phyloP scores from a whole-genome alignment of 2,329 filamentous ascomycete genomes.

The Colletotrichum chrysophilum region DNA sequence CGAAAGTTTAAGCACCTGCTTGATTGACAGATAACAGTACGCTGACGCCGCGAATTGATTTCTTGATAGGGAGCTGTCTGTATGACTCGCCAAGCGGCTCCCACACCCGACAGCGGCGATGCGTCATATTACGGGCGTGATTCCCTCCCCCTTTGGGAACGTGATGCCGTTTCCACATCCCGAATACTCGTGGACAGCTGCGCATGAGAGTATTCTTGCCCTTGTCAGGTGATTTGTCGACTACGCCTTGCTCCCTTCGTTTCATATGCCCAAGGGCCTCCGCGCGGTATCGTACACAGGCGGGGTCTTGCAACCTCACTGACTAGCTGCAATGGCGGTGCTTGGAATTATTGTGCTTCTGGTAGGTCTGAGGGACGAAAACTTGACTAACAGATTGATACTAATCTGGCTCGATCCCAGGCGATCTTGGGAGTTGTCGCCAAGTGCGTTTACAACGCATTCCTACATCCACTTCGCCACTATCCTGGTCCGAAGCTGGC shows the following conservation, averaged over 20 bases:
- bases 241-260: not conserved
- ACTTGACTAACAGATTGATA: not conserved
- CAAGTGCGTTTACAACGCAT: slow-evolving; percentile 28
- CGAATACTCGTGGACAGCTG: not conserved
- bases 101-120: slow-evolving; percentile 2
- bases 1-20: not conserved
- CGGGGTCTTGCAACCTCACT: not conserved
- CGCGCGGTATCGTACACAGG: not conserved
- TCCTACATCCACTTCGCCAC: slow-evolving; percentile 33
- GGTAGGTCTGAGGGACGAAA: not conserved
- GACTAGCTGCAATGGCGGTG: not conserved
- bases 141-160: not conserved
- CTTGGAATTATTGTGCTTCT: not conserved
- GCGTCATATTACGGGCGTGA: not conserved
- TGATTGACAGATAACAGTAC: not conserved
- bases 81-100: slow-evolving; percentile 10
- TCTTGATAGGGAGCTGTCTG: not conserved
- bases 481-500: slow-evolving; percentile 34
- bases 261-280: not conserved
- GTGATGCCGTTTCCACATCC: not conserved
- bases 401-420: not conserved
- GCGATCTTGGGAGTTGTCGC: not conserved
- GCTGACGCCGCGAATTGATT: not conserved
- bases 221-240: not conserved
- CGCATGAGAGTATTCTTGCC: not conserved